Conservation (phyloP, 2,329 filamentous ascomycete genomes). For the Aspergillus eucalypticola region DNA sequence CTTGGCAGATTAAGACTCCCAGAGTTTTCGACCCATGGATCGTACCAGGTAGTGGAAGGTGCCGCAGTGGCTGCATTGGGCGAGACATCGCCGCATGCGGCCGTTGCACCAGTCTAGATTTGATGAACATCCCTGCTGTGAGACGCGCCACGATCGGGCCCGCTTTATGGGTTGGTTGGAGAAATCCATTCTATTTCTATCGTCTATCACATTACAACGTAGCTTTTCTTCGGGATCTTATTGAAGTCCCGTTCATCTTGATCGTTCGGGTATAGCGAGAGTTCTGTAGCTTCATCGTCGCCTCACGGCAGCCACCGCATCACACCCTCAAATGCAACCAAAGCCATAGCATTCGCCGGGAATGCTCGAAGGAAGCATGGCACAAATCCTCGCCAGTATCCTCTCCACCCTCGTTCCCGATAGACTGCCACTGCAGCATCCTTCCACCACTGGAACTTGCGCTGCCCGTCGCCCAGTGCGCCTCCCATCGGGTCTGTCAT, state of each 20-base stretch:
- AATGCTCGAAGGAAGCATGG: slow-evolving; percentile 94
- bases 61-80: background rate
- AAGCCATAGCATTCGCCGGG: slow-evolving; percentile 89
- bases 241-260: slow-evolving; percentile 4
- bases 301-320: slow-evolving; percentile 62
- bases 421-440: slow-evolving; percentile 78
- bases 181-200: no score
- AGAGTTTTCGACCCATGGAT: background rate
- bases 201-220: background rate
- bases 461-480: slow-evolving; percentile 64
- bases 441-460: slow-evolving; percentile 72
- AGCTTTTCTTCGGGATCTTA: slow-evolving; percentile 1
- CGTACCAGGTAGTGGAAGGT: background rate
- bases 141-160: background rate
- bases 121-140: background rate
- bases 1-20: background rate
- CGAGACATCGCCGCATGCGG: slow-evolving; percentile 11
- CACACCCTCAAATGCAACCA: slow-evolving; percentile 90
- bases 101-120: background rate
- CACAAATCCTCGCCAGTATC: slow-evolving; percentile 90
- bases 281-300: background rate
- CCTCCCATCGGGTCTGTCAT: slow-evolving; percentile 92
- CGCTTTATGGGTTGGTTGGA: no score
- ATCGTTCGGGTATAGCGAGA: background rate
- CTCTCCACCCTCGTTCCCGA: slow-evolving; percentile 70